These are phyloP conservation scores for Fusarium pseudoanthophilum DNA, from an alignment of 2,329 filamentous ascomycete species.

Conservation along the genomic window DNA sequence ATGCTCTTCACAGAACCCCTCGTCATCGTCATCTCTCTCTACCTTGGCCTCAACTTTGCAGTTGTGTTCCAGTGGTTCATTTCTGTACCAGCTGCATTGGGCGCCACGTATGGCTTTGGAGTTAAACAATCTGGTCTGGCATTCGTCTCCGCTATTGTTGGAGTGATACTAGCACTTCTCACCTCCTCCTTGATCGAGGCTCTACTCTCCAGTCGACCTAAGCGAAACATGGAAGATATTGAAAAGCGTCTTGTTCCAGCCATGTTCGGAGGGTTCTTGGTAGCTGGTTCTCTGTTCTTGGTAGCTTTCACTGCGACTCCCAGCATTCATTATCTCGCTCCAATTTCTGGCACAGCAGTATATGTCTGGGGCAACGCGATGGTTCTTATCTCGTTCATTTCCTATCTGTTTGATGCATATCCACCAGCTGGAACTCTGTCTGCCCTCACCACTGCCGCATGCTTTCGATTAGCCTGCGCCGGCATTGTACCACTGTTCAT, in stretches of 20 bases:
- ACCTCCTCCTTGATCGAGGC: background rate
- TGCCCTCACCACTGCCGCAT: background rate
- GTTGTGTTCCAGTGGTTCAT: slow-evolving; percentile 3
- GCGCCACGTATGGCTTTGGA: background rate
- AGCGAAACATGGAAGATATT: background rate
- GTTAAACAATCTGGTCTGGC: background rate
- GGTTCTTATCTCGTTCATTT: slow-evolving; percentile 4
- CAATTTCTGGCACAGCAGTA: background rate
- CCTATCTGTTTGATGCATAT: slow-evolving; percentile 3
- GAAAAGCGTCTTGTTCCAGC: background rate
- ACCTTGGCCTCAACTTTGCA: background rate
- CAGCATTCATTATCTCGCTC: background rate
- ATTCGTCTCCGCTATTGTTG: background rate
- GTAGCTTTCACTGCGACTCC: background rate
- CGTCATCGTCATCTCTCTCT: background rate
- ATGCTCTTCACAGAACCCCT: background rate
- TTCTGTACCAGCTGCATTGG: background rate
- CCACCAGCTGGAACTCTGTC: background rate
- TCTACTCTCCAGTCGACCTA: background rate
- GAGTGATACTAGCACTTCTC: background rate
- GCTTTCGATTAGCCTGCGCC: background rate
- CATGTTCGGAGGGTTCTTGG: background rate
- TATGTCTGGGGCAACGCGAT: slow-evolving; percentile 4
- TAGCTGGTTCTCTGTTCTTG: background rate
- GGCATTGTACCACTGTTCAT: slow-evolving; percentile 3